Evolutionary conservation across 2,329 filamentous ascomycete genomes (phyloP).

Genomic region (Cucurbitaria berberidis): DNA sequence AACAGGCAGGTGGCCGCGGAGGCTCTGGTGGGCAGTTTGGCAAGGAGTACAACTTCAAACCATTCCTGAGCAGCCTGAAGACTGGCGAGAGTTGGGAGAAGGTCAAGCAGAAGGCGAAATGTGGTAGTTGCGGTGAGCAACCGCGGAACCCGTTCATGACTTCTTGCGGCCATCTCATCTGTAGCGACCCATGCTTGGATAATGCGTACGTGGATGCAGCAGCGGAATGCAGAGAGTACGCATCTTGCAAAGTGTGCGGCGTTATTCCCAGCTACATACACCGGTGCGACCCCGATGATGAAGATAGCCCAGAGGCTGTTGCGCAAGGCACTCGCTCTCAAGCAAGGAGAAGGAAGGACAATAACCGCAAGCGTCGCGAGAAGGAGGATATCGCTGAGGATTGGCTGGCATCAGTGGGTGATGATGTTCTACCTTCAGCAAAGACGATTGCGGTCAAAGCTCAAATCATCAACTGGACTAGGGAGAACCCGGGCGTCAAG

Average conservation of each 20-base stretch:
- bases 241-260: constrained; percentile 46
- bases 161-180: constrained; percentile 64
- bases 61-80: constrained; percentile 48
- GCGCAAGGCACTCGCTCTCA: constrained; percentile 25
- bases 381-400: constrained; percentile 41
- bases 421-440: constrained; percentile 50
- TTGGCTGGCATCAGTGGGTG: constrained; percentile 49
- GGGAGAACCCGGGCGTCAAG: constrained; percentile 57
- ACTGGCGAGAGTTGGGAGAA: constrained; percentile 46
- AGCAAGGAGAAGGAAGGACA: constrained; percentile 19
- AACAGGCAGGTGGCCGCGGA: background rate
- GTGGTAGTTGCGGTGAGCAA: constrained; percentile 50
- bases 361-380: constrained; percentile 14
- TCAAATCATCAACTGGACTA: constrained; percentile 54
- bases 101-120: constrained; percentile 51
- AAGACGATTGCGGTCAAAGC: constrained; percentile 56
- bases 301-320: constrained; percentile 6
- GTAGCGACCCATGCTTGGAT: constrained; percentile 54
- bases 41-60: constrained; percentile 49
- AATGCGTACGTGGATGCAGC: constrained; percentile 38
- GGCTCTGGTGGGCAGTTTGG: constrained; percentile 38
- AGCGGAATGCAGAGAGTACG: constrained; percentile 8
- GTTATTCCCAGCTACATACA: constrained; percentile 23
- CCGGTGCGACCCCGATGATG: constrained; percentile 30
- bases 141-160: constrained; percentile 55